These are phyloP conservation scores for Ophiosphaerella narmari DNA, from an alignment of 2,329 filamentous ascomycete genomes.

Conservation along the genomic window DNA sequence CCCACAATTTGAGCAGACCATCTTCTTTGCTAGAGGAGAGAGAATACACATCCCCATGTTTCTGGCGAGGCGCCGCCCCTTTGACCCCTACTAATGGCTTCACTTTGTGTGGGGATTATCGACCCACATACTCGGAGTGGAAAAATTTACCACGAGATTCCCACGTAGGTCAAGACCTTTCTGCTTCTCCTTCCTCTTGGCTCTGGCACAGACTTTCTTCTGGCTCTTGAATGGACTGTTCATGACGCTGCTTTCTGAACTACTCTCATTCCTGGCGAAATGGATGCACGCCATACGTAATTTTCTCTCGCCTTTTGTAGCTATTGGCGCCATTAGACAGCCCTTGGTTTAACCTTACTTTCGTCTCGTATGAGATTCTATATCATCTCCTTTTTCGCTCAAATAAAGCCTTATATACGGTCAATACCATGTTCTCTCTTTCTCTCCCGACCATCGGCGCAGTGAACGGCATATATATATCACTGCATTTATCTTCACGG, in stretches of 20 bases:
- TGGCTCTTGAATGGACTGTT: constrained; percentile 1
- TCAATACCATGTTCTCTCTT: not conserved
- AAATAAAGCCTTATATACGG: not conserved
- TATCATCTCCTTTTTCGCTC: not conserved
- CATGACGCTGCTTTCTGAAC: constrained; percentile 10
- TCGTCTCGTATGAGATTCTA: no score
- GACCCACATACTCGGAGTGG: constrained; percentile 22
- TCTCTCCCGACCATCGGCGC: not conserved
- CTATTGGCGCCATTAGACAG: no score
- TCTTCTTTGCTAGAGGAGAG: no score
- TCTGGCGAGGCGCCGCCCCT: not conserved
- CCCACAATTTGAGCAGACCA: no score
- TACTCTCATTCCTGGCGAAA: constrained; percentile 7
- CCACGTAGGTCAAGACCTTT: constrained; percentile 15
- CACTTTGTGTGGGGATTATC: constrained; percentile 5
- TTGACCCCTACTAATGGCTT: constrained; percentile 10
- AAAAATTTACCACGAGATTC: constrained; percentile 18
- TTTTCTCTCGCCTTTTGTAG: not conserved
- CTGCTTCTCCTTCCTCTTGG: constrained; percentile 12
- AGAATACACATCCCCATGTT: not conserved
- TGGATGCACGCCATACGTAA: constrained; percentile 16
- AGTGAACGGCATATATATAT: constrained; percentile 10
- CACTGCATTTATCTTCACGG: constrained; percentile 4
- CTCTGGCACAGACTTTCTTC: constrained; percentile 9
- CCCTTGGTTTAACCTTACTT: no score